These are phyloP conservation scores for Eucalyptus victrix DNA, from an alignment of 345 rosid species.

Conservation along the genomic window DNA sequence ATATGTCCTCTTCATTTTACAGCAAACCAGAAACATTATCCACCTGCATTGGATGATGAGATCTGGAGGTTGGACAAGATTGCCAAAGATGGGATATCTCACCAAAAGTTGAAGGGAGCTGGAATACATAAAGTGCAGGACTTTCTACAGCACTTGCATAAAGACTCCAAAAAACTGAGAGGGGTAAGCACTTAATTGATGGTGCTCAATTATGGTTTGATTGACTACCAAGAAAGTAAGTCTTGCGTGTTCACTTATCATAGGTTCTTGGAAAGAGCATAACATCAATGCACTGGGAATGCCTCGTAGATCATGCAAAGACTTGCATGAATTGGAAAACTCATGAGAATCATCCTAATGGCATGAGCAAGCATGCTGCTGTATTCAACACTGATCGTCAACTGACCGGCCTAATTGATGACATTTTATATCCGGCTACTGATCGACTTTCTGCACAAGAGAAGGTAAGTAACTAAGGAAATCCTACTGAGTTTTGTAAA, in stretches of 20 bases:
- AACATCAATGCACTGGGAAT: not conserved
- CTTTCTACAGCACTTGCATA: slow-evolving; percentile 46
- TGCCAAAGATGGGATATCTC: slow-evolving; percentile 17
- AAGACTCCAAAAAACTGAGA: slow-evolving; percentile 33
- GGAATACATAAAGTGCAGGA: slow-evolving; percentile 67
- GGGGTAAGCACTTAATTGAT: not conserved
- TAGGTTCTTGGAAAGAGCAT: not conserved
- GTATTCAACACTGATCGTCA: not conserved
- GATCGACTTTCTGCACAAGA: not conserved
- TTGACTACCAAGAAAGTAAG: not conserved
- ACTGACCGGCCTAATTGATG: not conserved
- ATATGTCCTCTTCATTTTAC: not conserved
- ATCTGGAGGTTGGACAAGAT: slow-evolving; percentile 24
- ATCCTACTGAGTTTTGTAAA: not conserved
- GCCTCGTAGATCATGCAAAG: not conserved
- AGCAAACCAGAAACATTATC: slow-evolving; percentile 2
- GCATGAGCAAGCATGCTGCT: not conserved
- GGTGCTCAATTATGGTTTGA: not conserved
- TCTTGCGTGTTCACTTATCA: not conserved
- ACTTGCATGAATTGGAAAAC: not conserved
- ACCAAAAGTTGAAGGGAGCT: slow-evolving; percentile 32
- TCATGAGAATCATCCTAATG: not conserved
- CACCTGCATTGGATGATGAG: not conserved
- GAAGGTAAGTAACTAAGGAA: not conserved
- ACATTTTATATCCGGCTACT: not conserved